Evolutionary conservation across 2,329 filamentous ascomycete genomes (phyloP), one percentile per base, ranked within the genome.

Genomic region (Hysterium pulicare): DNA sequence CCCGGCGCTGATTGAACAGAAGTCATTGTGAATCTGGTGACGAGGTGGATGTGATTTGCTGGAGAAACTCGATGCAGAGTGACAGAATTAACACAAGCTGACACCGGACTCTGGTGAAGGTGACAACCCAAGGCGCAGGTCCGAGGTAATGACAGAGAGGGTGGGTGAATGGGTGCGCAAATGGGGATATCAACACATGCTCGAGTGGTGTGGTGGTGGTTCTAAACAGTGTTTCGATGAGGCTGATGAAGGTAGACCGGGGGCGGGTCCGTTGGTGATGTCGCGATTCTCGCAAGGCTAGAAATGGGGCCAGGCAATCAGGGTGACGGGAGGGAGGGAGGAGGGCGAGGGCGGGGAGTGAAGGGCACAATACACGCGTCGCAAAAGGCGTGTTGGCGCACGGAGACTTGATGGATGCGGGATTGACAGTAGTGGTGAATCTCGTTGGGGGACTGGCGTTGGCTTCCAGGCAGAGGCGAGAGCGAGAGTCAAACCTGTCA

Each of bases 1-100:
- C 80, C 79, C 50, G 84, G 81, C 51, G 82, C 77, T 59, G 81
- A 71, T 72, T 93, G 87, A 61, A 90, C 82, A 50, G 87, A 90
- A 67, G 88, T 84, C 88, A 94, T 94, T 51, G 42, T 58, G 54
- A 41, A 37, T 39, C 48, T 49, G 36, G 46, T 38, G 42, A 31
- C 19, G n/a, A n/a, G n/a, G n/a, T n/a, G n/a, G n/a, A n/a, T n/a
- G n/a, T n/a, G n/a, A n/a, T n/a, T n/a, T n/a, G n/a, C n/a, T n/a
- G n/a, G n/a, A n/a, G n/a, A n/a, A n/a, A n/a, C n/a, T n/a, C n/a
- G n/a, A n/a, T n/a, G n/a, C n/a, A n/a, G n/a, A n/a, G n/a, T n/a
- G n/a, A n/a, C n/a, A n/a, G n/a, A n/a, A n/a, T n/a, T n/a, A n/a
- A n/a, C 40, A 42, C 35, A 55, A 54, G 54, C 51, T 53, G 45